phyloP scores from a whole-genome alignment of 2,329 filamentous ascomycete species.

The Microdochium paspali region DNA sequence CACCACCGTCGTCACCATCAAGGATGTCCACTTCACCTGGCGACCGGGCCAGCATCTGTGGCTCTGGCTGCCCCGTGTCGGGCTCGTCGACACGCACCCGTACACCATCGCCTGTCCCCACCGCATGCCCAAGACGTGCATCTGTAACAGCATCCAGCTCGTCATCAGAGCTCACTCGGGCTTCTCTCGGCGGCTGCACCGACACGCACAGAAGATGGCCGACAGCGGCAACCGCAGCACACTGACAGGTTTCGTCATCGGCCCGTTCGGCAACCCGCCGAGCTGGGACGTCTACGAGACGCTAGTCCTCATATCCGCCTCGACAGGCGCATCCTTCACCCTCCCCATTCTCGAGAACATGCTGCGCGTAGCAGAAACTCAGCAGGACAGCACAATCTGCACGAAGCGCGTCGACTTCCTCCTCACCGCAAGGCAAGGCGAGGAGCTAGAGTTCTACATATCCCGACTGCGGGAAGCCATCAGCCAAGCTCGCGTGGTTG shows the following conservation, averaged over 20 bases:
- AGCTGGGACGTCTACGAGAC: slow-evolving; percentile 51
- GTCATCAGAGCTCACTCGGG: slow-evolving; percentile 45
- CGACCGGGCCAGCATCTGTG: slow-evolving; percentile 51
- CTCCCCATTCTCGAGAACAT: slow-evolving; percentile 49
- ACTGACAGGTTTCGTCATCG: slow-evolving; percentile 39
- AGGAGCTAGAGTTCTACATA: slow-evolving; percentile 47
- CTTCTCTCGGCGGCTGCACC: slow-evolving; percentile 45
- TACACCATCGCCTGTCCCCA: slow-evolving; percentile 53
- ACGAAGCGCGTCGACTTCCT: slow-evolving; percentile 43
- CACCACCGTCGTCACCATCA: slow-evolving; percentile 49
- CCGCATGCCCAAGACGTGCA: slow-evolving; percentile 37
- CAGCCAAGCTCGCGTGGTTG: slow-evolving; percentile 28
- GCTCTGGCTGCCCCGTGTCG: slow-evolving; percentile 47
- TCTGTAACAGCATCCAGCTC: slow-evolving; percentile 51
- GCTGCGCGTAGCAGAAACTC: slow-evolving; percentile 14
- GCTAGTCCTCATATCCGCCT: slow-evolving; percentile 49
- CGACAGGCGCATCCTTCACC: slow-evolving; percentile 53
- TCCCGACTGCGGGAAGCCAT: slow-evolving; percentile 36
- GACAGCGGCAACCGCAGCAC: slow-evolving; percentile 15
- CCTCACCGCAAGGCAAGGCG: slow-evolving; percentile 37
- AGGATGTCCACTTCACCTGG: slow-evolving; percentile 50
- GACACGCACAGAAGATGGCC: slow-evolving; percentile 29
- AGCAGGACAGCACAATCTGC: slow-evolving; percentile 31
- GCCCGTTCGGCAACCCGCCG: slow-evolving; percentile 46
- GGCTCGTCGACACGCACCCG: slow-evolving; percentile 45